A percentile compares a stretch with the other conserved stretches of the same genome.
phyloP scores from a whole-genome alignment of 2,329 filamentous ascomycete genomes.

The Chaetomiaceae sp. region DNA sequence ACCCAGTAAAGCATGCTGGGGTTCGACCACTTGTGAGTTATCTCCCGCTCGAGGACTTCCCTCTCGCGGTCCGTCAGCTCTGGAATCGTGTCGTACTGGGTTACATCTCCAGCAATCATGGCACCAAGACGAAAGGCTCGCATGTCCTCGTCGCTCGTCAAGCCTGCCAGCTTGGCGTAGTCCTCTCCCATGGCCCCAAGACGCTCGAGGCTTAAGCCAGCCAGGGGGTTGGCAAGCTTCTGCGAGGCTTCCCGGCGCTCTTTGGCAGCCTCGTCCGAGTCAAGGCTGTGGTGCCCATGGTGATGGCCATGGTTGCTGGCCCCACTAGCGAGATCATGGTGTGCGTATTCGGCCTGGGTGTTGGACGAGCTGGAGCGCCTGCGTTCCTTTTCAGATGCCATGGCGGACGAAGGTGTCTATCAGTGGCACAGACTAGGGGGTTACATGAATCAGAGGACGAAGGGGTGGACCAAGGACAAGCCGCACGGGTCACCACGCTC shows the following conservation, averaged over 20 bases:
- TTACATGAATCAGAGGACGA: too few species aligned
- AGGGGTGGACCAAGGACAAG: too few species aligned
- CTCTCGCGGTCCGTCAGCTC: slow-evolving; percentile 56
- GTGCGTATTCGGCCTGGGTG: slow-evolving; percentile 12
- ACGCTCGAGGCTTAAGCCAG: slow-evolving; percentile 38
- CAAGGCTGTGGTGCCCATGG: too few species aligned
- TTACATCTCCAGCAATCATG: slow-evolving; percentile 50
- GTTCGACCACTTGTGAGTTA: slow-evolving; percentile 64
- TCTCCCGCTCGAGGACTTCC: slow-evolving; percentile 53
- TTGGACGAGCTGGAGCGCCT: slow-evolving; percentile 14
- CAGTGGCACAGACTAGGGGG: too few species aligned
- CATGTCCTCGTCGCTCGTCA: slow-evolving; percentile 51
- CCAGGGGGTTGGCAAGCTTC: slow-evolving; percentile 39
- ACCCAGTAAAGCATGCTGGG: slow-evolving; percentile 61
- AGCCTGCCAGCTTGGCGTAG: slow-evolving; percentile 52
- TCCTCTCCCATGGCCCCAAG: slow-evolving; percentile 52
- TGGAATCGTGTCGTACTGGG: slow-evolving; percentile 44
- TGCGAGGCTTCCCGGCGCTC: slow-evolving; percentile 34
- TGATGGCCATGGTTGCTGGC: background rate
- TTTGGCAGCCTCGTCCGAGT: slow-evolving; percentile 26
- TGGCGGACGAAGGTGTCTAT: background rate
- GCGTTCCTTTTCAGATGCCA: slow-evolving; percentile 11
- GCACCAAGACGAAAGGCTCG: slow-evolving; percentile 57
- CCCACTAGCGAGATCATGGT: slow-evolving; percentile 8
- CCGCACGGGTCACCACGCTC: too few species aligned